Evolutionary conservation across 2,329 filamentous ascomycete genomes (phyloP).

Genomic region (Colletotrichum cereale): DNA sequence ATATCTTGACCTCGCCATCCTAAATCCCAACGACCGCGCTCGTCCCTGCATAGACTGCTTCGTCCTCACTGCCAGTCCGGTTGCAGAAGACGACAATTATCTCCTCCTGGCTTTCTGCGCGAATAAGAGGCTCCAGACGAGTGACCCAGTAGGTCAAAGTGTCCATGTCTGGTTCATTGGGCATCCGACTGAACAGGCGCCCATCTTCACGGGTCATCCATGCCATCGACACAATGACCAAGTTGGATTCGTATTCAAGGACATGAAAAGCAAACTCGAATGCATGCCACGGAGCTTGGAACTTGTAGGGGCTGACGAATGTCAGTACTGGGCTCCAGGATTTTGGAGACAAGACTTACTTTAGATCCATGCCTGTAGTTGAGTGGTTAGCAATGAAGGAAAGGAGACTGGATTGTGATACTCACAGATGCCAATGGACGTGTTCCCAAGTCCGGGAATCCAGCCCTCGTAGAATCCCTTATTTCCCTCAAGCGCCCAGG

Average conservation of each 20-base stretch:
- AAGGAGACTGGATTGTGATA: too few relatives aligned
- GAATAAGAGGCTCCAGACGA: slow-evolving; percentile 75
- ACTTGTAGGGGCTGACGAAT: slow-evolving; percentile 51
- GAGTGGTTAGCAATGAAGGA: too few relatives aligned
- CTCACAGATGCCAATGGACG: slow-evolving; percentile 66
- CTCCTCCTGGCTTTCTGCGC: slow-evolving; percentile 58
- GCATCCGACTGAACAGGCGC: slow-evolving; percentile 58
- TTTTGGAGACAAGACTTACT: too few relatives aligned
- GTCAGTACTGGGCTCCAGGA: too few relatives aligned
- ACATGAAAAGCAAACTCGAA: slow-evolving; percentile 67
- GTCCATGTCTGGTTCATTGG: slow-evolving; percentile 75
- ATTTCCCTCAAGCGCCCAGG: slow-evolving; percentile 66
- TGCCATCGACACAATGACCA: slow-evolving; percentile 82
- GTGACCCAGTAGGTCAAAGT: slow-evolving; percentile 82
- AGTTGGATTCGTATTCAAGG: slow-evolving; percentile 65
- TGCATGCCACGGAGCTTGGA: slow-evolving; percentile 53
- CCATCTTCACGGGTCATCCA: slow-evolving; percentile 75
- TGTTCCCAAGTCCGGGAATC: slow-evolving; percentile 58
- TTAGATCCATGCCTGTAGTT: slow-evolving; percentile 72
- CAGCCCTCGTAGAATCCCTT: slow-evolving; percentile 59
- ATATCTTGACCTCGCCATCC: slow-evolving; percentile 74
- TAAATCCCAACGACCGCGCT: slow-evolving; percentile 78
- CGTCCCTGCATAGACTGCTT: slow-evolving; percentile 79
- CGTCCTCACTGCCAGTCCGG: slow-evolving; percentile 74
- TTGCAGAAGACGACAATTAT: slow-evolving; percentile 80